phyloP scores from a whole-genome alignment of 73 alveolate genomes.

The Tetrahymena malaccensis region DNA sequence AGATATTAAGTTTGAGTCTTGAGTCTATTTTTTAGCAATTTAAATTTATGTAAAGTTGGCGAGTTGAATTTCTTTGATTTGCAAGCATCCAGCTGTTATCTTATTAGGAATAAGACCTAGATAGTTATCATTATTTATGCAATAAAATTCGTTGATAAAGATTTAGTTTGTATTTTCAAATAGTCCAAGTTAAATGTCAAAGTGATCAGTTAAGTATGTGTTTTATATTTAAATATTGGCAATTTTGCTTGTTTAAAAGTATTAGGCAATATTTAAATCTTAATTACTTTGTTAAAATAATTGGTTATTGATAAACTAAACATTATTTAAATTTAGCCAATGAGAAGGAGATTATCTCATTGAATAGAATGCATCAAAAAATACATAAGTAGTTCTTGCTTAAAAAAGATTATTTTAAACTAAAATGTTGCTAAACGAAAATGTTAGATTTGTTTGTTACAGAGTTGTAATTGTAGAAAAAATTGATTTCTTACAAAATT shows the following conservation, averaged over 20 bases:
- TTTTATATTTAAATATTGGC: neutral
- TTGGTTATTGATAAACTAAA: neutral
- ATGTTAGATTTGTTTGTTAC: neutral
- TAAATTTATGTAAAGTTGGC: neutral
- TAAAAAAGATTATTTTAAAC: neutral
- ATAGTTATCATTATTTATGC: neutral
- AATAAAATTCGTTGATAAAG: neutral
- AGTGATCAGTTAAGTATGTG: neutral
- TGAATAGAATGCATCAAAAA: neutral
- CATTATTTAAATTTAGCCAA: neutral
- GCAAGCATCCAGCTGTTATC: neutral
- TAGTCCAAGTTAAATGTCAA: neutral
- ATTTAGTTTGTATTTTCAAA: neutral
- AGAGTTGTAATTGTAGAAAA: neutral
- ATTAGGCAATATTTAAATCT: neutral
- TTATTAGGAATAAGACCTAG: neutral
- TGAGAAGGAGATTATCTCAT: neutral
- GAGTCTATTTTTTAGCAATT: neutral
- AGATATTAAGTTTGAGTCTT: neutral
- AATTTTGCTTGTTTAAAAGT: neutral
- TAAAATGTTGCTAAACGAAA: neutral
- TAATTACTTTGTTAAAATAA: neutral
- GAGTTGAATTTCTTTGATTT: neutral
- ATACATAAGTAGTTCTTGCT: neutral
- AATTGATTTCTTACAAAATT: neutral